Base-by-base conservation (phyloP, 768 basidiomycete genomes). In the Candolleomyces efflorescens region DNA sequence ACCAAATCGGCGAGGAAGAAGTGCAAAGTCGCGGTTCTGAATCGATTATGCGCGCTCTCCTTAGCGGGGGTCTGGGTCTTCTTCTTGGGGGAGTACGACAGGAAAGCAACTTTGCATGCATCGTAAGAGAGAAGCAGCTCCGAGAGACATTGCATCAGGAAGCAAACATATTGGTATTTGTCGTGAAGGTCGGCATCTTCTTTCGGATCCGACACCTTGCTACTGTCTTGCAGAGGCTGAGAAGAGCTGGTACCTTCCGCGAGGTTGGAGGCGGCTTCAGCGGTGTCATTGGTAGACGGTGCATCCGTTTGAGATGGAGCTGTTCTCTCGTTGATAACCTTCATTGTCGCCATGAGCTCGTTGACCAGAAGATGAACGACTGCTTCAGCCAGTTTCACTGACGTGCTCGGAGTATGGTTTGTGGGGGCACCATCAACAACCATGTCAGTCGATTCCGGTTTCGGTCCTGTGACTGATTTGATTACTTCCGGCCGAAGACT, bases 81-180 rank as follows among this genome's bases (percentile, higher is more conserved):
- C 67, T 84, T 87, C 73, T 87, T 89, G 3, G 84, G 79, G 0
- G 85, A 82, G 64, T 84, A 93, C 0, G 90, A 87, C 53, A 97
- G 69, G 71, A 99, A 93, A 5, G 89, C 86, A 23, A 86, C 68
- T 71, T 98, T 99, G 83, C 93, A 95, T 5, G 85, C 71, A 63
- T 94, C 89, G 65, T 98, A 99, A 12, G 94, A 98, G 60, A 96
- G 92, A 12, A 97, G 73, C 10, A 98, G 76, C 72, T 99, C 97
- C 2, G 94, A 92, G 47, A 98, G 76, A 62, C 86, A 89, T 68
- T 94, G 91, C 89, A 95, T 92, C 61, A 93, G 73, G 79, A 95
- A 93, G 65, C 87, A 90, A 15, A 82, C 76, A 64, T 90, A 91
- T 56, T 80, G 71, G 73, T 77, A 71, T 27, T 72, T 75, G 60